Percentiles rank a stretch among this genome's conserved stretches.
Conservation (phyloP, 169 alveolate genomes). For the Plasmodium sp. region DNA sequence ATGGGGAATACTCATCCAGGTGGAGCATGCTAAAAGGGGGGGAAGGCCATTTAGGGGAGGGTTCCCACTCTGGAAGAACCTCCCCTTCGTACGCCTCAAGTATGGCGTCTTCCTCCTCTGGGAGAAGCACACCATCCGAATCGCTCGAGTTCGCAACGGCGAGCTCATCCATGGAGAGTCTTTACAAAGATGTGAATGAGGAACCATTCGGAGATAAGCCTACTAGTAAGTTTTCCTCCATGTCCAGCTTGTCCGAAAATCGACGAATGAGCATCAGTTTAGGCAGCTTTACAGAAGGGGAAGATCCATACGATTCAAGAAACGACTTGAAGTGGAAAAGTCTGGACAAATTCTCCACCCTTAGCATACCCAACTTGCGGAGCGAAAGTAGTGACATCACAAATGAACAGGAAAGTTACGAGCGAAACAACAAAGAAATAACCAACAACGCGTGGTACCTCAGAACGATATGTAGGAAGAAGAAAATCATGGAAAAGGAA, state of each 20-base stretch:
- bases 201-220: background rate
- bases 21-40: background rate
- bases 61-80: background rate
- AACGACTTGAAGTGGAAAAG: background rate
- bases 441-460: constrained; percentile 1
- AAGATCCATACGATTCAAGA: background rate
- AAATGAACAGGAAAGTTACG: constrained; percentile 12
- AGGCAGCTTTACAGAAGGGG: background rate
- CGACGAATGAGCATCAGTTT: background rate
- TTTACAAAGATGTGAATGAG: background rate
- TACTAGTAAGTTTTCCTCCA: background rate
- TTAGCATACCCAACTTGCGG: background rate
- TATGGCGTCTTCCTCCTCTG: background rate
- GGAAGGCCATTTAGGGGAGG: background rate
- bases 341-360: background rate
- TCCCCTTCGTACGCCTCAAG: background rate
- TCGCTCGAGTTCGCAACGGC: background rate
- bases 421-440: constrained; percentile 1
- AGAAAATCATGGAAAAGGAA: constrained; percentile 51
- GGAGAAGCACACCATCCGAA: background rate
- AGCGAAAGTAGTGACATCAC: background rate
- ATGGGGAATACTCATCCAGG: background rate
- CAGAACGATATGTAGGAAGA: constrained; percentile 30
- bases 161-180: background rate
- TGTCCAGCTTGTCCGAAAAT: background rate